phyloP scores from a whole-genome alignment of 2,329 filamentous ascomycete species.

The Aspergillus eucalypticola region DNA sequence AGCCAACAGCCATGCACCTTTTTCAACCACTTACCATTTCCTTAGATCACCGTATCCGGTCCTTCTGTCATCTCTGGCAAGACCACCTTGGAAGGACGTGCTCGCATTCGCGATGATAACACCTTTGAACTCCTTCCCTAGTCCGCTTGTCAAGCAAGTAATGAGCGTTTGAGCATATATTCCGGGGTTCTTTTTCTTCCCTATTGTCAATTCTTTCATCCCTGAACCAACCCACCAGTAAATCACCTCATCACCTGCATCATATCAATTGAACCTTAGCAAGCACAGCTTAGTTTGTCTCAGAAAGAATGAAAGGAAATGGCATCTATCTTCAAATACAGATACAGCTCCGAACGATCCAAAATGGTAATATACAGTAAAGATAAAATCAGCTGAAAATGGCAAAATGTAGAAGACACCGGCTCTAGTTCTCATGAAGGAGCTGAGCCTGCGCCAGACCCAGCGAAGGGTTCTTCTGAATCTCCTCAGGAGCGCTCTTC shows the following conservation, averaged over 20 bases:
- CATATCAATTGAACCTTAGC: not conserved
- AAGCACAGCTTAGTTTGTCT: slow-evolving; percentile 4
- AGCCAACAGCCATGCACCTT: not conserved
- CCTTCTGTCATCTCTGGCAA: slow-evolving; percentile 71
- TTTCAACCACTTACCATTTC: not conserved
- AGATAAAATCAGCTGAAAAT: slow-evolving; percentile 4
- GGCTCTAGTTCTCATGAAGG: slow-evolving; percentile 16
- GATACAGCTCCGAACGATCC: slow-evolving; percentile 20
- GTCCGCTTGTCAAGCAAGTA: not conserved
- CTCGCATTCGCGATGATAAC: slow-evolving; percentile 69
- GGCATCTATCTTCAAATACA: slow-evolving; percentile 22
- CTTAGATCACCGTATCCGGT: slow-evolving; percentile 69
- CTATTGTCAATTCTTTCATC: not conserved
- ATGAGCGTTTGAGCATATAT: slow-evolving; percentile 1
- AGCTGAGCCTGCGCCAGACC: slow-evolving; percentile 23
- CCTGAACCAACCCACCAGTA: not conserved
- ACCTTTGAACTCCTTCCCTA: slow-evolving; percentile 59
- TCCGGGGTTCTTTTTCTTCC: not conserved
- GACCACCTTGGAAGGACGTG: slow-evolving; percentile 63
- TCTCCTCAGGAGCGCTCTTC: slow-evolving; percentile 21
- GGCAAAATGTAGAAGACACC: not conserved
- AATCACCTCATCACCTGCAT: not conserved
- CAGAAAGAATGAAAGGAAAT: slow-evolving; percentile 13
- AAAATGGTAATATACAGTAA: slow-evolving; percentile 28
- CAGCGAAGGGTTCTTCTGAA: slow-evolving; percentile 20